Conservation (phyloP, 176 grass and related monocot species). For the Neostapfia colusana region DNA sequence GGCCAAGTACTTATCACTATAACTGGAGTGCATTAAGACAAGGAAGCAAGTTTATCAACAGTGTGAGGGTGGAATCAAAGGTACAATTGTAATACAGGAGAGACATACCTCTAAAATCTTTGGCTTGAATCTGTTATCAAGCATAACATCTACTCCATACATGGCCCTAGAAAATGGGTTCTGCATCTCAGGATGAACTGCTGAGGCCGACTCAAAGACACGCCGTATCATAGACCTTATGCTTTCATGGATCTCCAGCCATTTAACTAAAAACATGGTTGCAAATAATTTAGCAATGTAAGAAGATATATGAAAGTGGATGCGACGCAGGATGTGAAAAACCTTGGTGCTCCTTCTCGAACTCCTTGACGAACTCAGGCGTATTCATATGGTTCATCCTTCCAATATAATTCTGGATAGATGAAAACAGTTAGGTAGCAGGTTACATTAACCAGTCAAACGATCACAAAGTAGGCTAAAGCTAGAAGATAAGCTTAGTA, state of each 20-base stretch:
- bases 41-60: background rate
- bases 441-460: background rate
- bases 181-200: constrained; percentile 94
- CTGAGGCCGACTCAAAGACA: constrained; percentile 75
- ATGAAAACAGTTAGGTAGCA: constrained; percentile 15
- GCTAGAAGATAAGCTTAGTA: background rate
- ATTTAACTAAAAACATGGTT: constrained; percentile 61
- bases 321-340: background rate
- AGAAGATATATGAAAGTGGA: background rate
- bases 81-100: background rate
- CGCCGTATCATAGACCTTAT: constrained; percentile 59
- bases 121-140: constrained; percentile 72
- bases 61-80: background rate
- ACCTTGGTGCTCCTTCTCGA: constrained; percentile 98
- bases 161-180: constrained; percentile 74
- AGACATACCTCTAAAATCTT: constrained; percentile 83
- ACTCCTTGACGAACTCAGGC: constrained; percentile 77
- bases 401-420: constrained; percentile 85
- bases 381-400: constrained; percentile 88
- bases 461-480: constrained; percentile 17
- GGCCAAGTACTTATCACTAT: background rate
- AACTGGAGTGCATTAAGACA: background rate
- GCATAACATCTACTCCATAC: constrained; percentile 92
- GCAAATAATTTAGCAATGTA: constrained; percentile 1
- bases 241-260: constrained; percentile 69